Evolutionary conservation across 192 early-diverging fungal species (phyloP).

Genomic region (Gaertneriomyces sp.): DNA sequence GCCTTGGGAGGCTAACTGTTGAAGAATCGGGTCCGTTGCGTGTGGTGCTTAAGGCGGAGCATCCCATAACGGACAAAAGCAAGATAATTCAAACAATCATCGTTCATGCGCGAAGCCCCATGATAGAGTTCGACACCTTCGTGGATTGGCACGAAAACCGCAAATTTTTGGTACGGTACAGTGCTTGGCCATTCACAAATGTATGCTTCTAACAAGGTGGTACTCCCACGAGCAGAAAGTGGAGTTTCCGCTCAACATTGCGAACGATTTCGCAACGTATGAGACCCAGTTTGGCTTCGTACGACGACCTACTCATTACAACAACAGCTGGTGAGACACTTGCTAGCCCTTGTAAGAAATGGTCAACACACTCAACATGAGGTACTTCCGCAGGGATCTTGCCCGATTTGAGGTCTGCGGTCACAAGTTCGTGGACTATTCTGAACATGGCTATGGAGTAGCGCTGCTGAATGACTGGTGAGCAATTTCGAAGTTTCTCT

Average conservation of each 20-base stretch:
- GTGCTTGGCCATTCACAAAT: constrained; percentile 5
- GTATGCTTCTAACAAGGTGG: not conserved
- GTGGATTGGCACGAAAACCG: constrained; percentile 93
- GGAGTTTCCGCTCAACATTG: constrained; percentile 85
- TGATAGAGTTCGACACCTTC: constrained; percentile 83
- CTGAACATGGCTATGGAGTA: constrained; percentile 92
- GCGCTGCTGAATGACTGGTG: constrained; percentile 84
- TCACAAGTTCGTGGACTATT: constrained; percentile 96
- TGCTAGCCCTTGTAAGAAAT: not conserved
- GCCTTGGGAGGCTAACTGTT: constrained; percentile 54
- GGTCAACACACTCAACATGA: not conserved
- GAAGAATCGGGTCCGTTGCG: constrained; percentile 78
- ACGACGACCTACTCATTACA: constrained; percentile 91
- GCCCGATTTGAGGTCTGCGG: constrained; percentile 96
- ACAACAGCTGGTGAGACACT: constrained; percentile 80
- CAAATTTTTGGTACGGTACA: constrained; percentile 62
- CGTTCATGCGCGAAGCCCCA: constrained; percentile 64
- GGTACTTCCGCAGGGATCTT: constrained; percentile 47
- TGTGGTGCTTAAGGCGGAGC: constrained; percentile 65
- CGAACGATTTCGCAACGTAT: constrained; percentile 82
- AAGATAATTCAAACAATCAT: constrained; percentile 71
- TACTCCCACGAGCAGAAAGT: constrained; percentile 65
- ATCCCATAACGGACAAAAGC: constrained; percentile 65
- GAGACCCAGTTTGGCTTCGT: constrained; percentile 93
- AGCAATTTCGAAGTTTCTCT: not conserved